Percentiles rank a stretch among this genome's conserved stretches.
These are phyloP conservation scores for Monosporascus ibericus DNA, from an alignment of 2,329 filamentous ascomycete genomes.

Conservation along the genomic window DNA sequence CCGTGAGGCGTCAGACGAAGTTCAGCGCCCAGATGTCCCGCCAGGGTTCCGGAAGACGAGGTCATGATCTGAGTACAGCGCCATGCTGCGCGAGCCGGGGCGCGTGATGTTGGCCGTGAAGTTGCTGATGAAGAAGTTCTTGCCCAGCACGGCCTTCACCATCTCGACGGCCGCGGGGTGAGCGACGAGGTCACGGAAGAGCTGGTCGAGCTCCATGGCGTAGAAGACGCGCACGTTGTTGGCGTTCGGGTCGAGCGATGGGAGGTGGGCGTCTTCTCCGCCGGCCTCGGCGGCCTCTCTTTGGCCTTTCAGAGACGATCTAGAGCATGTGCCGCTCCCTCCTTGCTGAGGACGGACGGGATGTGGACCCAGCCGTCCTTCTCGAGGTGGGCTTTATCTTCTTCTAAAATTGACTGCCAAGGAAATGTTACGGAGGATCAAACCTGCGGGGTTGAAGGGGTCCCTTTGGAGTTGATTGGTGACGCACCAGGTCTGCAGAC, in stretches of 20 bases:
- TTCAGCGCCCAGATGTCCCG: conserved; percentile 11
- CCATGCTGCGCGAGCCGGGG: conserved; percentile 25
- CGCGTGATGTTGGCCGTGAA: conserved; percentile 30
- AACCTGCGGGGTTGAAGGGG: too few species aligned
- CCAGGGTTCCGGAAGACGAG: conserved; percentile 28
- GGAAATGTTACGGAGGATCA: neutral
- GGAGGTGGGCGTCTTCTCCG: conserved; percentile 6
- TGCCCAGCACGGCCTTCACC: conserved; percentile 1
- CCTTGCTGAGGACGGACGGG: conserved; percentile 5
- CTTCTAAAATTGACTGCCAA: neutral
- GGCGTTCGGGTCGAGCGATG: conserved; percentile 9
- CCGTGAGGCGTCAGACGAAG: conserved; percentile 27
- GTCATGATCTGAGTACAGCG: conserved; percentile 27
- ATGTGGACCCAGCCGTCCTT: conserved; percentile 7
- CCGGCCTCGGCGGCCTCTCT: conserved; percentile 1
- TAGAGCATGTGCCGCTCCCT: neutral
- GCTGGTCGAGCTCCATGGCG: conserved; percentile 10
- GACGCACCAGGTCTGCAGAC: too few species aligned
- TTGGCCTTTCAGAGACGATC: neutral
- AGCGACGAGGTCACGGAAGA: conserved; percentile 11
- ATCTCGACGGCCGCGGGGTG: conserved; percentile 10
- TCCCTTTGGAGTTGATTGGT: too few species aligned
- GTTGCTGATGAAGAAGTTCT: conserved; percentile 24
- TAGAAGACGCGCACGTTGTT: conserved; percentile 12
- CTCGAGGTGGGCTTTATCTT: conserved; percentile 7